These are phyloP conservation scores for Phycomyces nitens DNA, from an alignment of 192 early-diverging fungal genomes.

Conservation along the genomic window DNA sequence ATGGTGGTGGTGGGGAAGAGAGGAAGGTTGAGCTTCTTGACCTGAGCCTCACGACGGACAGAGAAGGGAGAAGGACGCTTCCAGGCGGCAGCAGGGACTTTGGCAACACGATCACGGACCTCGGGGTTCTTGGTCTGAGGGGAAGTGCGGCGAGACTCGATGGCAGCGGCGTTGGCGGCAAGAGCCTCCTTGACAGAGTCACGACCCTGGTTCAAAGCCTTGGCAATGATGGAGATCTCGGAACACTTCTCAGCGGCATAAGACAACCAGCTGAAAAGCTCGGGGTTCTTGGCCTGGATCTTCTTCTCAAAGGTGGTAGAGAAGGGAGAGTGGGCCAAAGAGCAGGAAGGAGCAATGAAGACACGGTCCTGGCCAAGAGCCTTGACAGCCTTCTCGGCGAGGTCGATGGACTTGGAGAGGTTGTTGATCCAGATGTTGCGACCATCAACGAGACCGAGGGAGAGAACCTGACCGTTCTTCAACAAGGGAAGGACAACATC, in stretches of 20 bases:
- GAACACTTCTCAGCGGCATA: slow-evolving; percentile 91
- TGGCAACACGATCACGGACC: slow-evolving; percentile 72
- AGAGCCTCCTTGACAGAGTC: slow-evolving; percentile 66
- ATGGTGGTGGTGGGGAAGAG: slow-evolving; percentile 96
- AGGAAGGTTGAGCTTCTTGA: slow-evolving; percentile 76
- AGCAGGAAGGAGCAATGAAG: slow-evolving; percentile 88
- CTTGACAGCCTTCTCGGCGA: slow-evolving; percentile 62
- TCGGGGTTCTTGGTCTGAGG: slow-evolving; percentile 76
- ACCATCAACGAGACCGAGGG: slow-evolving; percentile 93
- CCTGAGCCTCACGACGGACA: slow-evolving; percentile 70
- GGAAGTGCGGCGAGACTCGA: slow-evolving; percentile 70
- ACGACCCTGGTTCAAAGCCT: slow-evolving; percentile 46
- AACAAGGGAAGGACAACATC: slow-evolving; percentile 64
- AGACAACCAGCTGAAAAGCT: slow-evolving; percentile 88
- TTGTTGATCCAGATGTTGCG: slow-evolving; percentile 98
- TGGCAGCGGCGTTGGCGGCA: slow-evolving; percentile 65
- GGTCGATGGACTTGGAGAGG: slow-evolving; percentile 64
- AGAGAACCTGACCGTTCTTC: slow-evolving; percentile 65
- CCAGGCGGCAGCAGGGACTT: slow-evolving; percentile 68
- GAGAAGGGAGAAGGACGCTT: slow-evolving; percentile 71
- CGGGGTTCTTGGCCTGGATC: slow-evolving; percentile 64
- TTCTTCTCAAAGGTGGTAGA: slow-evolving; percentile 73
- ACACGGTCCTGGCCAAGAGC: slow-evolving; percentile 70
- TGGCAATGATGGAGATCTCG: slow-evolving; percentile 73
- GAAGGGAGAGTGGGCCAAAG: slow-evolving; percentile 89